Base-by-base conservation (phyloP, 306 rosid genomes). In the Nissolia schottii region DNA sequence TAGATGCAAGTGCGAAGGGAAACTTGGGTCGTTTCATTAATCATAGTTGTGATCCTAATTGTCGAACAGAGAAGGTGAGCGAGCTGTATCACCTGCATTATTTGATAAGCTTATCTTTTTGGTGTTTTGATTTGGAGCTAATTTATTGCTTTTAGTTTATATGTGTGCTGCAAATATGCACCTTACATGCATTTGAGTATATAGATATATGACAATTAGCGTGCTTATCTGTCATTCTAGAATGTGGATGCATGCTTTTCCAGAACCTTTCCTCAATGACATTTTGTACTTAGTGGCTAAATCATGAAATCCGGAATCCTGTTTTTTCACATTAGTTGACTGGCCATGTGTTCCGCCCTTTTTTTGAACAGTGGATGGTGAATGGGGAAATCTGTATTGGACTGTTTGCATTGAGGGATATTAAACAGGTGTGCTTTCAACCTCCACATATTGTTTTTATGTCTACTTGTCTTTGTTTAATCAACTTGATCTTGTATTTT, bases 351-450 rank as follows among this genome's bases (percentile, higher is more conserved):
- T 68, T 74, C 29, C n/a, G 19, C 45, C 23, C 46, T 14, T 62
- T 49, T 58, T 32, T 37, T 55, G 59, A 76, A 60, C 93, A 95
- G 99, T 95, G 99, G 99, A 87, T 95, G 93, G 99, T 95, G 84
- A 95, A 92, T 80, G 99, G 99, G 77, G 99, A 95, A 81, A 90
- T 95, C 80, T 95, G 99, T 77, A 90, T 95, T 78, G 99, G 99
- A 77, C 86, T 95, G 58, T 95, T 95, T 84, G 93, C 99, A 20
- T 41, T 87, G 81, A 92, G 89, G 82, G 83, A 88, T 83, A 89
- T 95, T 74, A 89, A 90, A 90, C 84, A 95, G 99, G 99, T 95
- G 82, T 58, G 53, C 75, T 64, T 72, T 27, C 57, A 6, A 48
- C 55, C 19, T 67, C 23, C 38, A 32, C 41, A 66, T 31, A 40